Conservation (phyloP, 305 asterid genomes). For the Galium porrigens region DNA sequence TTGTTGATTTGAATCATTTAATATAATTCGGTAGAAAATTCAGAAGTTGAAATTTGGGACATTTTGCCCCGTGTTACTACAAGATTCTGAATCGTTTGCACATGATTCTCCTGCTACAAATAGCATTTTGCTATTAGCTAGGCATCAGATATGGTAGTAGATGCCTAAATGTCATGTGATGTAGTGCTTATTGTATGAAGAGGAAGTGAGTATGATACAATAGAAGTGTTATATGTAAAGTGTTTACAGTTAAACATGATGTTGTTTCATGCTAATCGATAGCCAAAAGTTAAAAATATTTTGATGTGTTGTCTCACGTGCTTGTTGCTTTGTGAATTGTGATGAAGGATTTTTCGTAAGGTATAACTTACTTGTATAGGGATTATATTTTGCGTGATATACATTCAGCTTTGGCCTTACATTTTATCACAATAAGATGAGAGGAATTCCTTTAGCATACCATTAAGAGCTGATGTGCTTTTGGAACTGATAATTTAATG, state of each 20-base stretch:
- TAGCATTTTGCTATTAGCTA: not conserved
- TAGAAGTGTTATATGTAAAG: not conserved
- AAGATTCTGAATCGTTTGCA: not conserved
- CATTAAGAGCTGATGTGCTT: not conserved
- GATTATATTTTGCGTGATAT: not conserved
- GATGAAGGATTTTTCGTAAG: not conserved
- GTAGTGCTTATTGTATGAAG: constrained; percentile 3
- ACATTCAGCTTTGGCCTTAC: constrained; percentile 4
- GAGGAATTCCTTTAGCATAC: not conserved
- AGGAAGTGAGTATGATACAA: not conserved
- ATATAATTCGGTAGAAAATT: not conserved
- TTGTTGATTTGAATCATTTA: not conserved
- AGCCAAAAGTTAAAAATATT: not conserved
- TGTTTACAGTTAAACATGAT: not conserved
- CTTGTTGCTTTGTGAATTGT: not conserved
- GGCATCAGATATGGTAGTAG: not conserved
- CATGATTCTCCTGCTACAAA: not conserved
- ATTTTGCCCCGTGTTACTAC: not conserved
- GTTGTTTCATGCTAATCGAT: not conserved
- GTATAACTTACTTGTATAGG: not conserved
- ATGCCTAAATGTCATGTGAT: not conserved
- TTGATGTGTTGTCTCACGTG: not conserved
- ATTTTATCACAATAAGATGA: not conserved
- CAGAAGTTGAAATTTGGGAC: not conserved
- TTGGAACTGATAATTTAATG: not conserved